Conservation (phyloP, 306 rosid genomes). For the Cucumis sativus region Cucumber_9930_V3 NC_026657.2:13756001-13756500, state of each 20-base stretch:
- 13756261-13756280: slow-evolving; percentile 98
- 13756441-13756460: neutral
- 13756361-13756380: neutral
- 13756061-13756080: neutral
- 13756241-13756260: slow-evolving; percentile 4
- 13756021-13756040: slow-evolving; percentile 36
- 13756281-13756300: slow-evolving; percentile 87
- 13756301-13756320: slow-evolving; percentile 99
- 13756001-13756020: slow-evolving; percentile 84
- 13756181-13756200: slow-evolving; percentile 21
- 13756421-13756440: neutral
- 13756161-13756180: slow-evolving; percentile 98
- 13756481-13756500: neutral
- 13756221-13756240: neutral
- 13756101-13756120: slow-evolving; percentile 98
- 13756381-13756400: neutral
- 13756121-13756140: slow-evolving; percentile 86
- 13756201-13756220: neutral
- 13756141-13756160: slow-evolving; percentile 97
- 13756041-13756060: neutral
- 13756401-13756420: neutral
- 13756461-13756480: neutral
- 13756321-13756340: slow-evolving; percentile 14
- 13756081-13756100: slow-evolving; percentile 16
- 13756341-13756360: neutral